Base-by-base conservation (phyloP, 805 yeast genomes). In the Dipodascus geniculatus region DNA sequence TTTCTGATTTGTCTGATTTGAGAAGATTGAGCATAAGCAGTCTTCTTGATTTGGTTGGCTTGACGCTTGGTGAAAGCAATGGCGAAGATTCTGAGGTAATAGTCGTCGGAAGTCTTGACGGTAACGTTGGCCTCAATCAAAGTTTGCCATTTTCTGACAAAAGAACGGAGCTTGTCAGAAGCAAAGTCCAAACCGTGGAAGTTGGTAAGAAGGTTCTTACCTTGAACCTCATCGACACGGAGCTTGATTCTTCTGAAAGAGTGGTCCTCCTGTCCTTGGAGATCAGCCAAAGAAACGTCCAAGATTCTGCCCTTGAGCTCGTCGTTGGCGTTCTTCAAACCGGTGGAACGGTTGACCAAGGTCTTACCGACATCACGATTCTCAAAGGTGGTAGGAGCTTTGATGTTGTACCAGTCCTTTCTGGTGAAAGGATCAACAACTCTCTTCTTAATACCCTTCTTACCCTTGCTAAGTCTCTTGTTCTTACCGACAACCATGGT, bases 101-200 rank as follows among this genome's bases (percentile, higher is more conserved):
- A 90, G 76, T 91, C 98, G 73, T 90, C 98, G 64, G 96, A 73
- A 71, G 98, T 90, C 86, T 90, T 90, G 71, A 89, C 97, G 67
- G 98, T 89, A 68, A 90, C 97, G 74, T 88, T 87, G 71, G 96
- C 95, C 82, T 90, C 98, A 67, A 90, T 95, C 76, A 91, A 81
- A 63, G 96, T 83, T 82, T 90, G 98, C 97, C 97, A 91, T 78
- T 91, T 90, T 84, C 97, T 88, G 62, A 90, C 97, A 75, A 91
- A 82, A 56, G 97, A 90, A 80, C 95, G 87, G 73, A 91, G 80
- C 82, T 91, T 91, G 81, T 90, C 97, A 64, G 95, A 80, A 71
- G 98, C 90, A 85, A 91, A 90, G 81, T 89, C 95, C 77, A 91
- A 77, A 71, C 98, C 98, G 82, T 90, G 97, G 95, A 90, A 91